Evolutionary conservation across 345 rosid species (phyloP).

Genomic region (Cochlearia excelsa): DNA sequence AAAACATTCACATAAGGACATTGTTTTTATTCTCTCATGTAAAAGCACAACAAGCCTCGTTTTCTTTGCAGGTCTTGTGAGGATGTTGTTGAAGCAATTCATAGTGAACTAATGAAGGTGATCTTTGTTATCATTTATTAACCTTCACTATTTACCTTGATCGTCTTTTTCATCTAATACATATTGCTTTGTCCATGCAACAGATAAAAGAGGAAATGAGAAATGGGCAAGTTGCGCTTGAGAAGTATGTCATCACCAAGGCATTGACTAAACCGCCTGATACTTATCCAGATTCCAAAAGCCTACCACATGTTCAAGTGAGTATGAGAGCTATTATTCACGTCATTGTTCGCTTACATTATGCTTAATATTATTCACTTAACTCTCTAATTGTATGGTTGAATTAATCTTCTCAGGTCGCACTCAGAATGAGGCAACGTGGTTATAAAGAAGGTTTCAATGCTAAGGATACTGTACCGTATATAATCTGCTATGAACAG

Average conservation of each 20-base stretch:
- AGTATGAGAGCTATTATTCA: conserved; percentile 32
- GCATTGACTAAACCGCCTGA: conserved; percentile 90
- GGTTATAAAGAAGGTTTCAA: conserved; percentile 81
- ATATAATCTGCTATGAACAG: conserved; percentile 93
- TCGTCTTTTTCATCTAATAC: conserved; percentile 11
- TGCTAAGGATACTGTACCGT: conserved; percentile 83
- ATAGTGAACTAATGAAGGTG: conserved; percentile 82
- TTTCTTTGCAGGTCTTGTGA: conserved; percentile 74
- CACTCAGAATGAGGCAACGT: conserved; percentile 80
- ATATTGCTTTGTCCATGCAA: conserved; percentile 32
- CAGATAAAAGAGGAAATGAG: conserved; percentile 93
- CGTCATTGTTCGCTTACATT: conserved; percentile 8
- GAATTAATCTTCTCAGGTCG: conserved; percentile 62
- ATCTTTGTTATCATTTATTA: conserved; percentile 12
- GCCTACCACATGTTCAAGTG: conserved; percentile 95
- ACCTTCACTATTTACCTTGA: background rate
- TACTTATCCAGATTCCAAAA: conserved; percentile 94
- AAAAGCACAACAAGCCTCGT: conserved; percentile 6
- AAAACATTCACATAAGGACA: conserved; percentile 6
- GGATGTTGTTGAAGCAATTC: conserved; percentile 88
- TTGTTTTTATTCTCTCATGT: conserved; percentile 14
- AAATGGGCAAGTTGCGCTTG: conserved; percentile 82
- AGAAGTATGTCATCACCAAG: conserved; percentile 93
- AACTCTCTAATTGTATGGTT: conserved; percentile 26
- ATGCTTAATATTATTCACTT: background rate